Evolutionary conservation across 116 monocot genomes (phyloP).

Genomic region (Zostera marina): DNA sequence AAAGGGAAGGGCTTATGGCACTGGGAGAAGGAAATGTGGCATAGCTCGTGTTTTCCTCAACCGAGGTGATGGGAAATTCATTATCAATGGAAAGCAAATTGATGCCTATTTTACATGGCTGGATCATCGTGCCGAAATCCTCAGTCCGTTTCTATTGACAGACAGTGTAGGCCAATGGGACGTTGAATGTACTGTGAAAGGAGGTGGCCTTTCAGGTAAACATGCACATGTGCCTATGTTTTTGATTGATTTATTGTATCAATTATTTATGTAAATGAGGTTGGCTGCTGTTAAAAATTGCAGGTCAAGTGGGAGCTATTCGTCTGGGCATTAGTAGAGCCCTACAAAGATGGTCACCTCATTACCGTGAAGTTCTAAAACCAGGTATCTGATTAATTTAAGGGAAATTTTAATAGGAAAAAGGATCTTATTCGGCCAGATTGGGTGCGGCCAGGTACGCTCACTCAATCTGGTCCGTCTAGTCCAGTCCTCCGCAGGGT

Average conservation of each 20-base stretch:
- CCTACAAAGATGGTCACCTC: constrained; percentile 89
- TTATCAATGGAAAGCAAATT: constrained; percentile 79
- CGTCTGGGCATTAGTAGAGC: constrained; percentile 92
- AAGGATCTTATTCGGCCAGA: too few relatives aligned
- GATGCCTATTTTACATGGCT: constrained; percentile 82
- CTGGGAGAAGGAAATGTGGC: constrained; percentile 87
- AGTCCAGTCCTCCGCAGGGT: too few relatives aligned
- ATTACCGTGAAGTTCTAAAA: constrained; percentile 61
- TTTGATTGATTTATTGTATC: too few relatives aligned
- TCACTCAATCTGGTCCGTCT: too few relatives aligned
- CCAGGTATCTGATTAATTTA: too few relatives aligned
- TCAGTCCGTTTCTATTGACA: constrained; percentile 80
- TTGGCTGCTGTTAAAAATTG: constrained; percentile 3
- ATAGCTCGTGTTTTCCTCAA: constrained; percentile 86
- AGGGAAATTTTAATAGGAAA: too few relatives aligned
- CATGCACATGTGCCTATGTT: not conserved
- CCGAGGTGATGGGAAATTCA: constrained; percentile 74
- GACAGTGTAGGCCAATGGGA: constrained; percentile 82
- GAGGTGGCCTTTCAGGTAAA: constrained; percentile 95
- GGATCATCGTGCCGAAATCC: constrained; percentile 81
- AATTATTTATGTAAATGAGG: too few relatives aligned
- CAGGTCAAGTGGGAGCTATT: constrained; percentile 97
- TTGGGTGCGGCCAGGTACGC: too few relatives aligned
- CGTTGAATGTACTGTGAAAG: constrained; percentile 86
- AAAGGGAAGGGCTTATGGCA: constrained; percentile 90